Base-by-base conservation (phyloP, 163 green algal species). In the Chloromonas sp. region DNA sequence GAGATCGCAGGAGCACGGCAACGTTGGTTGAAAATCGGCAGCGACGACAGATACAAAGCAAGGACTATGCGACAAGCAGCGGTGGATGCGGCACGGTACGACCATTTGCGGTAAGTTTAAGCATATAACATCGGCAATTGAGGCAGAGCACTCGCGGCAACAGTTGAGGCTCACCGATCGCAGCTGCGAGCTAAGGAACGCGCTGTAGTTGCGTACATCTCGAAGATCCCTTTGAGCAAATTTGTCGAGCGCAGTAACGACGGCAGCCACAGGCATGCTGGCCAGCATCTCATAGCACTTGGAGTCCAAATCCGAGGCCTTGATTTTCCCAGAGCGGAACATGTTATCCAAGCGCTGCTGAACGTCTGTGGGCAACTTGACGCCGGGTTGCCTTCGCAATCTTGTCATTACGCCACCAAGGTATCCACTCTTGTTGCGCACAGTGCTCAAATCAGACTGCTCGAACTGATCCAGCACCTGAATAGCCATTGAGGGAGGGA, bases 401-500 rank as follows among this genome's bases (percentile, higher is more conserved):
- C 87, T 84, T 15, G 79, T 86, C 81, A 88, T 87, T 2, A 92
- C 87, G 36, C 89, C 87, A 3, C 79, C 81, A 0, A 92, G 81
- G 82, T 90, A 92, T 0, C 86, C 89, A 60, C 74, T 85, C 70
- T 90, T 90, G 60, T 90, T 89, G 78, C 88, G 87, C 11, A 90
- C 89, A 3, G 70, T 58, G 14, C 59, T 14, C 36, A 85, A 8
- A 70, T 81, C 70, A 60, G 36, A 58, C 11, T 81, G 57, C 82
- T 71, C 60, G 14, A 85, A 60, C 82, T 81, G 82, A 60, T 81
- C 36, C 5, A 79, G 71, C 14, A 36, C 71, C 58, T 79, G 11
- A 3, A 79, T 2, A 2, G 13, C 71, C 71, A 59, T 36, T 58
- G 5, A 3, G 71, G 71, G 71, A 2, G 11, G 13, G 2, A 79